Conservation (phyloP, 2,329 filamentous ascomycete species). For the Pseudohalonectria lignicola region DNA sequence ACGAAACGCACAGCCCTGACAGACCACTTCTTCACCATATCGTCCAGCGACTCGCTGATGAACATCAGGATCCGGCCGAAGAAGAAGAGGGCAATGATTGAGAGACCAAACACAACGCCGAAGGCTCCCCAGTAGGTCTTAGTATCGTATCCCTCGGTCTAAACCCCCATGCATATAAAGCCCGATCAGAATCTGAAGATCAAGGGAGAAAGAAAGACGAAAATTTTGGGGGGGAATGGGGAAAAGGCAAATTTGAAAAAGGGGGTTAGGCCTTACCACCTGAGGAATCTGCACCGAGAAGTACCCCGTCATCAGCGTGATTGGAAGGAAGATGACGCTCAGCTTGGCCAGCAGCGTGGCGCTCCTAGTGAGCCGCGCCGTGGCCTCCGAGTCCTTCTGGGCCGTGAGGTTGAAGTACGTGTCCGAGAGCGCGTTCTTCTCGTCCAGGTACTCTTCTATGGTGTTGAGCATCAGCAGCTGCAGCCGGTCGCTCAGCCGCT, state of each 20-base stretch:
- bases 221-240: no score
- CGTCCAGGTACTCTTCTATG: constrained; percentile 51
- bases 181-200: no score
- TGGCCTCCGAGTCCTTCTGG: constrained; percentile 62
- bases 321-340: constrained; percentile 64
- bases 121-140: constrained; percentile 60
- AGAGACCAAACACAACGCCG: constrained; percentile 48
- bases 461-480: constrained; percentile 50
- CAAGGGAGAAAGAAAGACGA: no score
- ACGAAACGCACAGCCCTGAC: background rate
- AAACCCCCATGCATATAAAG: no score
- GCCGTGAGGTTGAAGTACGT: constrained; percentile 74
- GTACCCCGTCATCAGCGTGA: constrained; percentile 64
- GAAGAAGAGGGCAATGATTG: constrained; percentile 46
- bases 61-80: constrained; percentile 34
- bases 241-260: no score
- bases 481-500: constrained; percentile 46
- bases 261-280: constrained; percentile 14
- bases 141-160: constrained; percentile 44
- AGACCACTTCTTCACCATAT: constrained; percentile 12
- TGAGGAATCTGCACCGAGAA: constrained; percentile 57
- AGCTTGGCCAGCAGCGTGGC: constrained; percentile 65
- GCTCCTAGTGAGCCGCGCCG: constrained; percentile 60
- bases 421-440: constrained; percentile 59
- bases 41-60: constrained; percentile 31